phyloP scores from a whole-genome alignment of 176 grass and related monocot genomes.

The Cenchrus americanus region DNA sequence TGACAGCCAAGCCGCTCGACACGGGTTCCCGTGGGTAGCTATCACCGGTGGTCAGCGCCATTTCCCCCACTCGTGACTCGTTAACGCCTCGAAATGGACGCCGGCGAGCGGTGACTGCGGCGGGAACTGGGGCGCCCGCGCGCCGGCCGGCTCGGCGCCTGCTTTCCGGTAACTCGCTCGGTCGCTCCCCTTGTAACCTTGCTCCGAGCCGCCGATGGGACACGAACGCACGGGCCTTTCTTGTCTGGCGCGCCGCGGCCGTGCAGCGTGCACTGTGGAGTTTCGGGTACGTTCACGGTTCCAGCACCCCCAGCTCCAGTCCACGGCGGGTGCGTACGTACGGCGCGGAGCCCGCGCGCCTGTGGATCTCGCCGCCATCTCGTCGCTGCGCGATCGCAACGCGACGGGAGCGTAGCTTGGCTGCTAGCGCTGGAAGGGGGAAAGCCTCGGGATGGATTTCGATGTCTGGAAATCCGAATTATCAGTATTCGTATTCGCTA shows the following conservation, averaged over 20 bases:
- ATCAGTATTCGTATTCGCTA: no score
- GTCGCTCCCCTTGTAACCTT: no score
- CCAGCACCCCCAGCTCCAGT: no score
- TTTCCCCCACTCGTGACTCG: not conserved
- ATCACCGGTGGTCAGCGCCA: not conserved
- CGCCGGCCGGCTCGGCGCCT: not conserved
- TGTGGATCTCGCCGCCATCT: not conserved
- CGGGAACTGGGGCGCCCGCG: not conserved
- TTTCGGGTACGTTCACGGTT: not conserved
- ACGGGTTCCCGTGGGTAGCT: not conserved
- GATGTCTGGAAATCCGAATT: no score
- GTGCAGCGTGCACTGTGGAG: not conserved
- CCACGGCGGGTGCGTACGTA: not conserved
- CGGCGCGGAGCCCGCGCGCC: not conserved
- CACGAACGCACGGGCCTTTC: not conserved
- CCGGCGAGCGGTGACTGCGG: constrained; percentile 33
- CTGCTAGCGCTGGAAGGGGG: not conserved
- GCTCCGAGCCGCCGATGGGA: not conserved
- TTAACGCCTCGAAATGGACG: not conserved
- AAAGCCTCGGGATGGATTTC: no score
- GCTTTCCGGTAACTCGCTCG: no score
- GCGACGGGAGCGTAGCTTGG: not conserved
- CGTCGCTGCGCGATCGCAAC: not conserved
- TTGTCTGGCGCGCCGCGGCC: not conserved
- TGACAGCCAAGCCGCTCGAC: not conserved